Percentiles rank a stretch among this genome's conserved stretches.
phyloP scores from a whole-genome alignment of 768 basidiomycete genomes.

The Cystobasidium tubakii region DNA sequence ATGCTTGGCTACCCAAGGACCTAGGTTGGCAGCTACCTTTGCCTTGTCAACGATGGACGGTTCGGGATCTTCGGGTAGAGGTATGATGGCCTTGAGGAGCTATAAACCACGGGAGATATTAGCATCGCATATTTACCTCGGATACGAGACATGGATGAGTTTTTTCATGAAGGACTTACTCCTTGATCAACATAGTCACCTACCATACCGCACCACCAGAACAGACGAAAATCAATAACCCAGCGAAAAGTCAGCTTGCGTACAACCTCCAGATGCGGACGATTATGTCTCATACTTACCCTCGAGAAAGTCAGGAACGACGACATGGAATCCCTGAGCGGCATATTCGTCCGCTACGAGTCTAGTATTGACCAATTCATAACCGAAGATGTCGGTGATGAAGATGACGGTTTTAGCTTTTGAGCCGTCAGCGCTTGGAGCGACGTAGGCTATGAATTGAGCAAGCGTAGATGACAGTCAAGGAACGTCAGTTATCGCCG shows the following conservation, averaged over 20 bases:
- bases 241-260: not conserved
- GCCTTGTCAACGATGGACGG: conserved; percentile 45
- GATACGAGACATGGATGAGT: too few relatives aligned
- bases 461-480: not conserved
- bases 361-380: conserved; percentile 42
- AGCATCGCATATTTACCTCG: too few relatives aligned
- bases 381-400: conserved; percentile 51
- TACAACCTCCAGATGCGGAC: too few relatives aligned
- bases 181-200: conserved; percentile 45
- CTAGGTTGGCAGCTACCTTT: conserved; percentile 47
- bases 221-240: not conserved
- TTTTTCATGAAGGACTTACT: not conserved
- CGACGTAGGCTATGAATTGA: conserved; percentile 47
- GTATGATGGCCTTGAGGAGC: conserved; percentile 47
- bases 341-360: conserved; percentile 50
- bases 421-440: conserved; percentile 44
- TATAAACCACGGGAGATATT: too few relatives aligned
- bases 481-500: too few relatives aligned
- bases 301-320: conserved; percentile 49
- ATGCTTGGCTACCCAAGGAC: conserved; percentile 48
- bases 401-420: conserved; percentile 49
- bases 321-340: conserved; percentile 47
- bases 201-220: not conserved
- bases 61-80: conserved; percentile 47
- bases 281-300: conserved; percentile 5